A percentile compares a stretch with the other conserved stretches of the same genome.
These are phyloP conservation scores for Eragrostis nindensis DNA, from an alignment of 176 grass and related monocot genomes.

Conservation along the genomic window DNA sequence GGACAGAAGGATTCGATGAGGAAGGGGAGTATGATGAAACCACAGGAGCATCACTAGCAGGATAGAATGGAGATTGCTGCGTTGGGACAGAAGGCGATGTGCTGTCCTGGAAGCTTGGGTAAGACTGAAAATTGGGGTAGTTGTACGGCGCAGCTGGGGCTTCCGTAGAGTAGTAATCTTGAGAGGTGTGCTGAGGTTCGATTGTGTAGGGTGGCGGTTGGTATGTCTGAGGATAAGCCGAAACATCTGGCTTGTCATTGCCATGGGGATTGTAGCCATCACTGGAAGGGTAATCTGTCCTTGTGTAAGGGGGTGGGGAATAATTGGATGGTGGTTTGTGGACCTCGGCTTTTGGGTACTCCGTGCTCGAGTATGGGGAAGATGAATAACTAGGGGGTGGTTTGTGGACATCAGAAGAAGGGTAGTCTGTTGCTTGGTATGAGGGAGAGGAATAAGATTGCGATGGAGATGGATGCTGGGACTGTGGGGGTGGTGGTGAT, in stretches of 20 bases:
- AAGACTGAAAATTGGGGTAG: conserved; percentile 97
- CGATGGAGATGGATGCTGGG: conserved; percentile 40
- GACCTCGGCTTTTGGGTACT: conserved; percentile 61
- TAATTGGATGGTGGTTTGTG: conserved; percentile 64
- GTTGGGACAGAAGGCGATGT: conserved; percentile 60
- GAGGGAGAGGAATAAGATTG: conserved; percentile 59
- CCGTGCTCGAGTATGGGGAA: conserved; percentile 44
- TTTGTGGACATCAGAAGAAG: conserved; percentile 53
- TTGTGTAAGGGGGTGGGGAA: conserved; percentile 63
- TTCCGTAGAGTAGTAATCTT: conserved; percentile 66
- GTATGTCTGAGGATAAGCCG: conserved; percentile 66
- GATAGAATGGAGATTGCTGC: conserved; percentile 63
- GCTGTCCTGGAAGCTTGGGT: conserved; percentile 85
- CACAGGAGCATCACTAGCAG: conserved; percentile 45
- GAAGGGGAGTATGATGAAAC: conserved; percentile 47
- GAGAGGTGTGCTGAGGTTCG: conserved; percentile 61
- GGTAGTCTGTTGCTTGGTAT: conserved; percentile 55
- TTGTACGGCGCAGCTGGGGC: conserved; percentile 55
- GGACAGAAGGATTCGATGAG: conserved; percentile 33
- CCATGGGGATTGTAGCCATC: conserved; percentile 53
- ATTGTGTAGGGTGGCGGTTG: conserved; percentile 60
- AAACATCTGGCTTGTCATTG: conserved; percentile 53
- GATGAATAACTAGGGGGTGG: conserved; percentile 46
- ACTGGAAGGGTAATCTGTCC: conserved; percentile 47
- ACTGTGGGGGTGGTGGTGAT: conserved; percentile 35